A percentile compares a stretch with the other conserved stretches of the same genome.
Conservation (phyloP, 2,329 filamentous ascomycete species). For the Mycosphaerella sp. region DNA sequence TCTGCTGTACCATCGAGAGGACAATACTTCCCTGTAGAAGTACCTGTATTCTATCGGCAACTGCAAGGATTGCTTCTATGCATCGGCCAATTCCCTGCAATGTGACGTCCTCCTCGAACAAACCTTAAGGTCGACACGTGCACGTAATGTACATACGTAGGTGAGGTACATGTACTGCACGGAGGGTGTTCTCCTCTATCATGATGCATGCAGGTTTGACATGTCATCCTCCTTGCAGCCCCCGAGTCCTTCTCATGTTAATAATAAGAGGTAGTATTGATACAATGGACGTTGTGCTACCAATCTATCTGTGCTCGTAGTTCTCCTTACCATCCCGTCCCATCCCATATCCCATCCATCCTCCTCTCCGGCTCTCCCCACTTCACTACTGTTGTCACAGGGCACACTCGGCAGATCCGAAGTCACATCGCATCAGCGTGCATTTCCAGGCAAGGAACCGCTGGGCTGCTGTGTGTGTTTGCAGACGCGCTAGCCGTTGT, state of each 20-base stretch:
- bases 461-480: neutral
- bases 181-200: no score
- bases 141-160: no score
- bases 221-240: no score
- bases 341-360: neutral
- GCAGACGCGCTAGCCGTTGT: neutral
- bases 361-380: neutral
- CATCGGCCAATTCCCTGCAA: neutral
- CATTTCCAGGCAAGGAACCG: slow-evolving; percentile 2
- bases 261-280: neutral
- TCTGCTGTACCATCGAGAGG: no score
- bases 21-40: no score
- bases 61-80: neutral
- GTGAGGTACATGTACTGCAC: no score
- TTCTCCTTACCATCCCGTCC: neutral
- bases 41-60: neutral
- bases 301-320: neutral
- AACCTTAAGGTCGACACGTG: neutral
- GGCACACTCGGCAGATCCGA: neutral
- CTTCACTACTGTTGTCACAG: neutral
- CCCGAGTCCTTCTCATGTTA: neutral
- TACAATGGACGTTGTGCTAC: neutral
- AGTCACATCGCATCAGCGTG: slow-evolving; percentile 3
- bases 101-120: neutral
- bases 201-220: no score